Evolutionary conservation across 148 eudicot species (phyloP).

Genomic region (Vaccinium corymbosum): DNA sequence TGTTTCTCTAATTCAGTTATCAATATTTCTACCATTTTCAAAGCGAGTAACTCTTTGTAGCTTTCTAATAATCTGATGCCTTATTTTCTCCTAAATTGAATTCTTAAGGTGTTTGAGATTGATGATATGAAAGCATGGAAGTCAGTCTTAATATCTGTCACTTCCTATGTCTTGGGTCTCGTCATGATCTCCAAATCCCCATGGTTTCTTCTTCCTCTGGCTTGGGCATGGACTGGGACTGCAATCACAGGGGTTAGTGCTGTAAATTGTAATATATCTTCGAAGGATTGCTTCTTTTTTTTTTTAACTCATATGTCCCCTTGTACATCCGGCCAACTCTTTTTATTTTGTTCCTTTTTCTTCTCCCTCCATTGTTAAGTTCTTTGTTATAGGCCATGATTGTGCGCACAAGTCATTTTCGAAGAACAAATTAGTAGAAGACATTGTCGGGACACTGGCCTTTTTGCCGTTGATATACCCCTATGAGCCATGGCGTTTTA

Average conservation of each 20-base stretch:
- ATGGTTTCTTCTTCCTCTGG: constrained; percentile 93
- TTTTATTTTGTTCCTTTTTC: constrained; percentile 17
- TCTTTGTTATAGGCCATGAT: constrained; percentile 96
- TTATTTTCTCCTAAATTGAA: constrained; percentile 1
- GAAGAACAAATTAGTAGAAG: constrained; percentile 85
- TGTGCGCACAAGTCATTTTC: constrained; percentile 99
- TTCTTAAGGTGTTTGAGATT: constrained; percentile 79
- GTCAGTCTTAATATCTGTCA: constrained; percentile 63
- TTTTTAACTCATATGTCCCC: background rate
- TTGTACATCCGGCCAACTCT: constrained; percentile 14
- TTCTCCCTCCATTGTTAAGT: constrained; percentile 43
- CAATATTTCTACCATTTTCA: background rate
- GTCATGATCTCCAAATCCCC: constrained; percentile 81
- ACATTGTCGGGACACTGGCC: constrained; percentile 87
- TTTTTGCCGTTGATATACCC: constrained; percentile 91
- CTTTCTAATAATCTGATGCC: constrained; percentile 8
- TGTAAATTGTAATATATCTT: background rate
- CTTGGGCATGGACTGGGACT: constrained; percentile 99
- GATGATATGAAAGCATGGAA: constrained; percentile 84
- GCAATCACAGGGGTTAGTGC: constrained; percentile 84
- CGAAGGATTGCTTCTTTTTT: background rate
- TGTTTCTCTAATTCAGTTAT: background rate
- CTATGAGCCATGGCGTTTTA: constrained; percentile 99
- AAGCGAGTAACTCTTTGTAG: background rate
- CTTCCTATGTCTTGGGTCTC: constrained; percentile 84